These are phyloP conservation scores for Pichia rugopelliculosa DNA, from an alignment of 805 yeast genomes.

Conservation along the genomic window DNA sequence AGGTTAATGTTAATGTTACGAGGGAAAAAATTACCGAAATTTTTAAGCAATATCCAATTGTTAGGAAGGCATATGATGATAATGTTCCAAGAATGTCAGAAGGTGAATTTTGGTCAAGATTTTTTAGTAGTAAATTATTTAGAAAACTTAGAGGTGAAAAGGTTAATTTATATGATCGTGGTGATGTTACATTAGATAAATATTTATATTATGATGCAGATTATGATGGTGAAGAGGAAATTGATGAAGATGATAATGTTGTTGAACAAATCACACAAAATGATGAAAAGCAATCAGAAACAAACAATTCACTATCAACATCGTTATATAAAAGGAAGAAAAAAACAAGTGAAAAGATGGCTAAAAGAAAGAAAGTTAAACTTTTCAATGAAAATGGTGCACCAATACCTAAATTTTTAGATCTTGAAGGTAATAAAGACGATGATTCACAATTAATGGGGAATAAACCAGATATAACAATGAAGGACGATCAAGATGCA, in stretches of 20 bases:
- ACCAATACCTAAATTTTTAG: conserved; percentile 62
- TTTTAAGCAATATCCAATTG: conserved; percentile 88
- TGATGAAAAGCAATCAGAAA: conserved; percentile 8
- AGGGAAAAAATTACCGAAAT: conserved; percentile 85
- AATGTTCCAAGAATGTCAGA: conserved; percentile 84
- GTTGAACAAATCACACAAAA: conserved; percentile 34
- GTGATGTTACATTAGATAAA: conserved; percentile 79
- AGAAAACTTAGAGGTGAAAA: conserved; percentile 86
- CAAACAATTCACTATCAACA: background rate
- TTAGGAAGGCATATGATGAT: conserved; percentile 81
- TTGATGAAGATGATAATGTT: conserved; percentile 25
- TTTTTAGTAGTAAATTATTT: conserved; percentile 84
- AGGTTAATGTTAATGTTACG: conserved; percentile 87
- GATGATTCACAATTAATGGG: conserved; percentile 75
- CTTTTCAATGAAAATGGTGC: conserved; percentile 33
- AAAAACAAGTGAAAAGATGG: conserved; percentile 17
- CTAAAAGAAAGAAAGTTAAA: conserved; percentile 24
- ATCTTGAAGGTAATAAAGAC: conserved; percentile 71
- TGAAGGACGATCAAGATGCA: conserved; percentile 56
- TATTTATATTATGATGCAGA: conserved; percentile 69
- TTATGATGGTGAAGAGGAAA: conserved; percentile 33
- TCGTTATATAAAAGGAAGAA: conserved; percentile 7
- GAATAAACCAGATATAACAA: conserved; percentile 81
- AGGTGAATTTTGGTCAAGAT: conserved; percentile 94
- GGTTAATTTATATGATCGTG: conserved; percentile 64